Conservation (phyloP, 2,329 filamentous ascomycete species). For the Calonectria henricotiae region DNA sequence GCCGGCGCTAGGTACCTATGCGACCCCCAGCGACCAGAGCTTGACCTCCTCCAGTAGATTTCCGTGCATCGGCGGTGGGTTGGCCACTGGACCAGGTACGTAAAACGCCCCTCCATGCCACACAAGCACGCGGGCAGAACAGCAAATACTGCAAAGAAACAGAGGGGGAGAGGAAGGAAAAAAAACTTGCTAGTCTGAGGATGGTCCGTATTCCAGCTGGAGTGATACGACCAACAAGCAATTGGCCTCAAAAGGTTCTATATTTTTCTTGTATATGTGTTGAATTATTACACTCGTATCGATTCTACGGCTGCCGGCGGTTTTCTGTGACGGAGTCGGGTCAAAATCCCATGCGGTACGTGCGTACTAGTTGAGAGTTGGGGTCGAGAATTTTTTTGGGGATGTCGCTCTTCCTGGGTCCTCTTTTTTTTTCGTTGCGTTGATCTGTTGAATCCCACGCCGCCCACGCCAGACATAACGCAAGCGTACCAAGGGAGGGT, state of each 20-base stretch:
- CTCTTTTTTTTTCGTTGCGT: constrained; percentile 51
- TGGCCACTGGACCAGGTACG: constrained; percentile 18
- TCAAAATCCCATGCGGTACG: constrained; percentile 25
- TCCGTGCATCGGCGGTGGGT: constrained; percentile 35
- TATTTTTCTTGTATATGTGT: background rate
- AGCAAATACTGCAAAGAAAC: constrained; percentile 19
- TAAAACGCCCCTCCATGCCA: constrained; percentile 32
- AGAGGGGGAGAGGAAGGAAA: constrained; percentile 10
- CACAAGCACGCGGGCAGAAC: constrained; percentile 7
- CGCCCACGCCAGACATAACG: constrained; percentile 24
- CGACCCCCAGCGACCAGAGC: constrained; percentile 7
- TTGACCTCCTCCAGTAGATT: constrained; percentile 24
- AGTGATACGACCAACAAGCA: background rate
- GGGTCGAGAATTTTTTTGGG: constrained; percentile 53
- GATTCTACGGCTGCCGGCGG: background rate
- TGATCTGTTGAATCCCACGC: constrained; percentile 54
- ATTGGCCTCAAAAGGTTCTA: background rate
- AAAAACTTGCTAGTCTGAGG: constrained; percentile 18
- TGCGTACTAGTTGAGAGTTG: constrained; percentile 47
- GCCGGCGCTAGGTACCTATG: constrained; percentile 35
- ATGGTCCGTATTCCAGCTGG: constrained; percentile 9
- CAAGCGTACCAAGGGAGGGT: constrained; percentile 26
- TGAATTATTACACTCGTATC: background rate
- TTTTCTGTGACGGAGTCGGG: constrained; percentile 15
- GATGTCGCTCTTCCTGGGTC: constrained; percentile 48